Evolutionary conservation across 192 early-diverging fungal genomes (phyloP).

Genomic region (Coemansia erecta): DNA sequence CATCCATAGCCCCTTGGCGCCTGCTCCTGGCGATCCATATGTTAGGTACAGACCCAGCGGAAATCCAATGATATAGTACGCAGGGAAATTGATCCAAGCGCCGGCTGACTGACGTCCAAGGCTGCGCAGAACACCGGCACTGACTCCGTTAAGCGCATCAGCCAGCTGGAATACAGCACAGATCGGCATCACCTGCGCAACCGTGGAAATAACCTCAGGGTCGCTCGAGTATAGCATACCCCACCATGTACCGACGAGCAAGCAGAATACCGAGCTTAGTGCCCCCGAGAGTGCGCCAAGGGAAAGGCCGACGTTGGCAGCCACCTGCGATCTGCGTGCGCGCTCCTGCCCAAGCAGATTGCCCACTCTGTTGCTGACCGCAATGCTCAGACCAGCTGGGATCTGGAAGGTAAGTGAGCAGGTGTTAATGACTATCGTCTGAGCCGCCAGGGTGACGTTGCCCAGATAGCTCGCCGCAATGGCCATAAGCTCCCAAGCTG

Average conservation of each 20-base stretch:
- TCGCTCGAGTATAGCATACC: slow-evolving; percentile 63
- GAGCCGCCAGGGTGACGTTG: slow-evolving; percentile 42
- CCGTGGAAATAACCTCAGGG: slow-evolving; percentile 61
- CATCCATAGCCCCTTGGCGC: slow-evolving; percentile 22
- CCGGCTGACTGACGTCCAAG: slow-evolving; percentile 48
- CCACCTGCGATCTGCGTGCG: slow-evolving; percentile 4
- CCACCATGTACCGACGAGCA: slow-evolving; percentile 28
- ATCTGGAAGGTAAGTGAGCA: slow-evolving; percentile 41
- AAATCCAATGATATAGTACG: slow-evolving; percentile 50
- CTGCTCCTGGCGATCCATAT: slow-evolving; percentile 11
- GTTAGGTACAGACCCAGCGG: slow-evolving; percentile 53
- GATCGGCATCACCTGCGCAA: slow-evolving; percentile 70
- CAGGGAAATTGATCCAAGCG: slow-evolving; percentile 41
- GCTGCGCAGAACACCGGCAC: slow-evolving; percentile 53
- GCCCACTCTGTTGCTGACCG: slow-evolving; percentile 46
- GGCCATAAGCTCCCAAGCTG: slow-evolving; percentile 34
- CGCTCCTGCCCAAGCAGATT: slow-evolving; percentile 30
- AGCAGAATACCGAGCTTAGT: slow-evolving; percentile 51
- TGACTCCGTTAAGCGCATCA: slow-evolving; percentile 58
- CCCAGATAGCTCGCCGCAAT: slow-evolving; percentile 49
- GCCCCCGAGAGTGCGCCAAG: slow-evolving; percentile 38
- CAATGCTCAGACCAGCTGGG: slow-evolving; percentile 45
- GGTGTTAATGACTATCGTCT: slow-evolving; percentile 52
- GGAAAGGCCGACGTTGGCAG: slow-evolving; percentile 1
- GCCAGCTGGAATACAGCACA: slow-evolving; percentile 63